These are phyloP conservation scores for Hericium coralloides DNA, from an alignment of 768 basidiomycete species.

Conservation along the genomic window DNA sequence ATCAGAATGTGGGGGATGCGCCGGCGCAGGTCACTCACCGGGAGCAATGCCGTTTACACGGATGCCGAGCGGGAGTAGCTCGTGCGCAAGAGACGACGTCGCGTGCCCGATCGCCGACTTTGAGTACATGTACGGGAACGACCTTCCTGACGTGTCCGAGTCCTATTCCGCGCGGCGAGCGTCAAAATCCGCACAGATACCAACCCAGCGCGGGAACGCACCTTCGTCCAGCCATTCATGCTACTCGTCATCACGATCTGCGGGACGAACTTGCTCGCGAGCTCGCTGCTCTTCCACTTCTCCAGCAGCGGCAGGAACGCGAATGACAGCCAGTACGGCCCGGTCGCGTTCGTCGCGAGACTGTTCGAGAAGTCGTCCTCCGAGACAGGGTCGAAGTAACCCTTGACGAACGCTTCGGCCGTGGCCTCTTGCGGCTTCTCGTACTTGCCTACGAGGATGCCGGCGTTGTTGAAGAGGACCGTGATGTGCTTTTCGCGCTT, in stretches of 20 bases:
- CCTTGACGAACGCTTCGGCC: conserved; percentile 29
- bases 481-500: conserved; percentile 32
- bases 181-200: background rate
- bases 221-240: conserved; percentile 47
- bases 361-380: conserved; percentile 29
- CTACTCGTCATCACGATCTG: conserved; percentile 43
- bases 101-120: conserved; percentile 41
- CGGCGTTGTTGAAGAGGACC: conserved; percentile 42
- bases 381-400: conserved; percentile 30
- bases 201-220: background rate
- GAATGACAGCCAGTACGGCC: conserved; percentile 46
- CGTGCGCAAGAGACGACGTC: conserved; percentile 38
- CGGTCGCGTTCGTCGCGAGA: conserved; percentile 32
- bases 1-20: background rate
- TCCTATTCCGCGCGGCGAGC: conserved; percentile 20
- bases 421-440: conserved; percentile 20
- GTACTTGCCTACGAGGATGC: conserved; percentile 24
- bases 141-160: conserved; percentile 29
- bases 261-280: conserved; percentile 31
- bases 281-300: conserved; percentile 32
- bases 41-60: conserved; percentile 46
- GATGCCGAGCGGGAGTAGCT: conserved; percentile 39
- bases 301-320: conserved; percentile 48
- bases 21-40: conserved; percentile 17
- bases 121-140: conserved; percentile 38